A percentile compares a stretch with the other conserved stretches of the same genome.
These are phyloP conservation scores for Aspergillus texensis DNA, from an alignment of 2,329 filamentous ascomycete genomes.

Conservation along the genomic window DNA sequence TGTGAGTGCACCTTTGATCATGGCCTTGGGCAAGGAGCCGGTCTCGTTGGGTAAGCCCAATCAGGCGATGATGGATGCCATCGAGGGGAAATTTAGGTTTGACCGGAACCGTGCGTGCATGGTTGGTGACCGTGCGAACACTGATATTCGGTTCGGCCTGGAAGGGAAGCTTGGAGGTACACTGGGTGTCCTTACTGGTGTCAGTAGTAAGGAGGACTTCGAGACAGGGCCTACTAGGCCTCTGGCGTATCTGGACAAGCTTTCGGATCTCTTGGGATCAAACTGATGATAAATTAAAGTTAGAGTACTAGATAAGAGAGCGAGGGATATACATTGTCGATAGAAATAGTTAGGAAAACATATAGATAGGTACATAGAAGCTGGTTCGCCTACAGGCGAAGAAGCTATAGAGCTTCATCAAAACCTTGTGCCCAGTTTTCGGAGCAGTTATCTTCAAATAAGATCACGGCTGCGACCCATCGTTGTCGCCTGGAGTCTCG, in stretches of 20 bases:
- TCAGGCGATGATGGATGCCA: conserved; percentile 98
- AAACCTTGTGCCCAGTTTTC: not conserved
- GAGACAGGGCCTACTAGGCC: conserved; percentile 76
- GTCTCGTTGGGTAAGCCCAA: conserved; percentile 88
- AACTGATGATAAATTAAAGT: conserved; percentile 4
- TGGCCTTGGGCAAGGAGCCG: conserved; percentile 70
- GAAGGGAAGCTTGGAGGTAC: conserved; percentile 90
- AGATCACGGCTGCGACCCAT: not conserved
- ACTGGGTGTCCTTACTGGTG: conserved; percentile 85
- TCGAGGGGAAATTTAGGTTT: conserved; percentile 93
- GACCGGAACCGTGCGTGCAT: conserved; percentile 86
- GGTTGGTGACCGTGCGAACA: conserved; percentile 92
- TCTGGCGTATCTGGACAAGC: conserved; percentile 77
- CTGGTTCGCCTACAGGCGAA: not conserved
- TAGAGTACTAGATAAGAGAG: not conserved
- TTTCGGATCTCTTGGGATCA: conserved; percentile 70
- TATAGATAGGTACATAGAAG: not conserved
- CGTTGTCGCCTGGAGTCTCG: not conserved
- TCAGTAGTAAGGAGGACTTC: conserved; percentile 78
- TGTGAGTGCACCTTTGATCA: conserved; percentile 74
- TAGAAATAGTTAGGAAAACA: conserved; percentile 5
- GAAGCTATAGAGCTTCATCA: not conserved
- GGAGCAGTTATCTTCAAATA: not conserved
- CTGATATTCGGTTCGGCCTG: conserved; percentile 93
- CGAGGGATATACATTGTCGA: not conserved